Conservation (phyloP, 495 filamentous ascomycete species). For the Xylaria venustula region DNA sequence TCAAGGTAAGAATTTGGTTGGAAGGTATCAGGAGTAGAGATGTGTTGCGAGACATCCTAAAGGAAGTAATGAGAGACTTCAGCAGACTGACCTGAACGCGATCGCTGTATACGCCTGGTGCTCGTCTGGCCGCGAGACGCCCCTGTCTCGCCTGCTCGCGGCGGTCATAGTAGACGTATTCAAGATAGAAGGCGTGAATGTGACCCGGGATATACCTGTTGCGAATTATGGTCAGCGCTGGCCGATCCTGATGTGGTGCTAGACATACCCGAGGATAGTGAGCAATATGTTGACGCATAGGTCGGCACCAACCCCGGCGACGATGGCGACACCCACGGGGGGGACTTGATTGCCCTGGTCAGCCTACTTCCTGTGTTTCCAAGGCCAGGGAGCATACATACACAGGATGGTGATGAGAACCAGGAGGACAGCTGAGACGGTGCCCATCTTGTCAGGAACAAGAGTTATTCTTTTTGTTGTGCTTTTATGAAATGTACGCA, state of each 20-base stretch:
- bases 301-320: constrained; percentile 70
- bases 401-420: constrained; percentile 57
- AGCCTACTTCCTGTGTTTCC: not conserved
- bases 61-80: too few relatives aligned
- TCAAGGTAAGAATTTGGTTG: too few relatives aligned
- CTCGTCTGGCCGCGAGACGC: constrained; percentile 43
- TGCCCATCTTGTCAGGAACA: constrained; percentile 44
- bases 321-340: constrained; percentile 39
- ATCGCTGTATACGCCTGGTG: constrained; percentile 79
- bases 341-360: constrained; percentile 31
- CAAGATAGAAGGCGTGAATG: constrained; percentile 88
- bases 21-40: too few relatives aligned
- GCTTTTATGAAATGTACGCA: too few relatives aligned
- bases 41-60: too few relatives aligned
- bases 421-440: constrained; percentile 54
- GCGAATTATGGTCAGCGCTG: not conserved
- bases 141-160: constrained; percentile 57
- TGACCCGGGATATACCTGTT: constrained; percentile 73
- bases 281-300: constrained; percentile 90
- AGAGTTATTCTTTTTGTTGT: constrained; percentile 8
- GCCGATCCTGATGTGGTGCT: not conserved
- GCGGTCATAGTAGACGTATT: constrained; percentile 82
- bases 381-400: constrained; percentile 33
- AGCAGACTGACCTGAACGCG: constrained; percentile 74
- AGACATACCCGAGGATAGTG: constrained; percentile 57